Evolutionary conservation across 768 basidiomycete species (phyloP), one percentile per base, ranked within the genome.

Genomic region (Pleurotus cornucopiae): DNA sequence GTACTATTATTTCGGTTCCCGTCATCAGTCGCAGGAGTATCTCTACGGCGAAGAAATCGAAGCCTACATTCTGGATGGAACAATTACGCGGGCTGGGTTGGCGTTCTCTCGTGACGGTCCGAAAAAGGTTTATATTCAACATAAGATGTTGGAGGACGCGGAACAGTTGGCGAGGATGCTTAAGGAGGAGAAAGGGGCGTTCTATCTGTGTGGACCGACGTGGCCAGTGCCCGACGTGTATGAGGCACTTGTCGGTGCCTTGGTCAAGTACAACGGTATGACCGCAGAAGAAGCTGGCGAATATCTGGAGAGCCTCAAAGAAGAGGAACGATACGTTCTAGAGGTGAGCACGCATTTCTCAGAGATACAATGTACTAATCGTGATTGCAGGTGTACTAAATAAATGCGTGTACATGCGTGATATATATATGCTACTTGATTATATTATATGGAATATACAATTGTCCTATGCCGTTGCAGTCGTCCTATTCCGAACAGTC

Each of bases 221-320:
- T 97, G 95, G 96, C 97, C 97, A n/a, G 96, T 98, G 18, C 94
- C 97, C 1, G 97, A 98, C 65, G 94, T 99, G 4, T 96, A 91
- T 64, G 89, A 96, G 70, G 91, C 97, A 0, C 77, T 99, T 48
- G 87, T 95, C 18, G 84, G 84, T 16, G 89, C 93, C 2, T 74
- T 98, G 59, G 80, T 80, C 23, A 83, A 85, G 66, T 85, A 86
- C 64, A 84, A 86, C 58, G 85, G 85, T 13, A 75, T 82, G 67
- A 79, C 83, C 11, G 72, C 76, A 45, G 77, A 81, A 55, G 68
- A 76, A 38, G 97, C 96, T 2, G 91, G 87, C 39, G 82, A 81
- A 53, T 94, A 86, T 69, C 74, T 99, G 25, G 95, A 98, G 73
- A 76, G 85, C 45, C 71, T 95, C 65, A 97, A 99, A 75, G 96